Base-by-base conservation (phyloP, 2,329 filamentous ascomycete genomes). In the Trichoderma endophyticum region DNA sequence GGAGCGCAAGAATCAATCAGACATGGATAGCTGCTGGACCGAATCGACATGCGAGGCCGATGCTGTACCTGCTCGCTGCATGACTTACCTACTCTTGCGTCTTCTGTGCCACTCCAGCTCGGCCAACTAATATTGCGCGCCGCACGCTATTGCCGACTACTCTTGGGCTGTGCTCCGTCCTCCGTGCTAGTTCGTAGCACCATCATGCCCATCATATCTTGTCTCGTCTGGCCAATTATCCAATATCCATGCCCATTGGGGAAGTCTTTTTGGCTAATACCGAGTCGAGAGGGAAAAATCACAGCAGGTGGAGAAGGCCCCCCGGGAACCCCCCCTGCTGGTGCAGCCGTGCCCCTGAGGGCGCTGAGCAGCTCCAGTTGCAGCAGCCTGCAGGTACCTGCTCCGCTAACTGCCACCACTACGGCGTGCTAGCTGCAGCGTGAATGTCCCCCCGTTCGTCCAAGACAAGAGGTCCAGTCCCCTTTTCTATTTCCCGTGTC, bases 401-500 rank as follows among this genome's bases (percentile, higher is more conserved):
- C 57, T 51, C 66, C 36, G 66, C 66, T 48, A 60, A 30, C 66
- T 32, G 36, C 56, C 56, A 70, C 39, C 57, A 62, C 56, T 70
- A 60, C 57, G 36, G 67, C 67, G 28, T 28, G 67, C 43, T 70
- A 63, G 67, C 51, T 68, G 65, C 65, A 59, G 65, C 32, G 65
- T 70, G 70, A 67, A 69, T 59, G 70, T n/a, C 70, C 65, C 64
- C 63, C 62, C 32, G 26, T 57, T 34, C 32, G 51, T 39, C 60
- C 60, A 63, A 56, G 68, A 48, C 51, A 3, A 24, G 48, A 56
- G 60, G 59, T 62, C 71, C 26, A 51, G 59, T 62, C 71, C 32
- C 72, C 68, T 73, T 71, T 73, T 67, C 63, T 64, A 67, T 64
- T 63, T 63, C 51, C 66, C 64, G 66, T 70, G 71, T 65, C 71